Base-by-base conservation (phyloP, 257 asterid genomes). In the Salvia miltiorrhiza region DNA sequence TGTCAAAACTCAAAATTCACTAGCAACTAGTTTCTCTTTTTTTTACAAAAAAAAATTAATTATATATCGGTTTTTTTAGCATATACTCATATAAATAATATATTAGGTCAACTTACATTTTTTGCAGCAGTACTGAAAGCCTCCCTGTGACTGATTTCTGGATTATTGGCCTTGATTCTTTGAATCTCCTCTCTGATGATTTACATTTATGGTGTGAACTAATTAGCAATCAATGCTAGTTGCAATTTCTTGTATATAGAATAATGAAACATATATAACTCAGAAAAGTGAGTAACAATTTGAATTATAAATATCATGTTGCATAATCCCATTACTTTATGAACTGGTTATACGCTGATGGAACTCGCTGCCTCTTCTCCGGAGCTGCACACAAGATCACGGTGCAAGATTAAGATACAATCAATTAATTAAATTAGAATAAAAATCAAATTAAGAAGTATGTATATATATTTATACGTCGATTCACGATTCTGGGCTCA, bases 71-170 rank as follows among this genome's bases (percentile, higher is more conserved):
- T 26, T 26, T 4, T 1, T 10, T n/a, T 3, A 16, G 52, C 16
- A 41, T 41, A 13, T 41, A 41, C 0, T n/a, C n/a, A n/a, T n/a
- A n/a, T n/a, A n/a, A n/a, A 41, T 11, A 10, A 14, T 4, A 13
- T 12, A 13, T 45, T 55, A 53, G 33, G 26, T 20, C 21, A 24
- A 77, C 84, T 81, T 80, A 90, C 97, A 76, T 90, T 90, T 75
- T 90, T 90, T 13, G 97, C 97, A 80, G 97, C 97, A 73, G 97
- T 88, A 63, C 97, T 88, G 70, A 90, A 90, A 39, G 97, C 97
- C 78, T 90, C 97, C 81, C 96, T 87, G 79, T 90, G 97, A 62
- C 83, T 90, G 63, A 90, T 90, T 49, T 88, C 92, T 47, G 97
- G 97, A 66, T 90, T 90, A 71, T 84, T 88, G 26, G 94, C 88